A percentile compares a stretch with the other conserved stretches of the same genome.
Evolutionary conservation across 495 filamentous ascomycete species (phyloP).

Genomic region (Talaromyces thailandensis): DNA sequence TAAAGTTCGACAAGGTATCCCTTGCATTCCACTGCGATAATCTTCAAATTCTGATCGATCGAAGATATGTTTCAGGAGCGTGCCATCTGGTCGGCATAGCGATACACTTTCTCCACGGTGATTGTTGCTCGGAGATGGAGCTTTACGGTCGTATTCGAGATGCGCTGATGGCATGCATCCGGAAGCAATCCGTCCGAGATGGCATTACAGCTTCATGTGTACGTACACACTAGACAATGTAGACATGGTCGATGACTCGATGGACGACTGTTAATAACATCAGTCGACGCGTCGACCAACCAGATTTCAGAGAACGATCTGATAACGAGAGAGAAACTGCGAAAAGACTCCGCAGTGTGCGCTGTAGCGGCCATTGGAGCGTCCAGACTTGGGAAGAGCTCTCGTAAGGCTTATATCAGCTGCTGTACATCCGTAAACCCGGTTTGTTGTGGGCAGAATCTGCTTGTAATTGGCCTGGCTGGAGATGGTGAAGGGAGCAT

Average conservation of each 20-base stretch:
- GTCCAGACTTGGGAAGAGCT: background rate
- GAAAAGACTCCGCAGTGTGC: background rate
- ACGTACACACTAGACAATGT: background rate
- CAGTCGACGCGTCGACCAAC: background rate
- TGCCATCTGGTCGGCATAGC: background rate
- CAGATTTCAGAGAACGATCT: background rate
- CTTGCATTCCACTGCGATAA: conserved; percentile 2
- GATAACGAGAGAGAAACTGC: background rate
- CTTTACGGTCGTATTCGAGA: background rate
- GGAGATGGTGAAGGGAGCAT: background rate
- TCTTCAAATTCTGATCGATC: background rate
- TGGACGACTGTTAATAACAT: background rate
- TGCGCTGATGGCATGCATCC: background rate
- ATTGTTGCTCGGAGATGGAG: background rate
- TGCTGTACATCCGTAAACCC: conserved; percentile 18
- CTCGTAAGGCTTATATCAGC: background rate
- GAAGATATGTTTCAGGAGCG: background rate
- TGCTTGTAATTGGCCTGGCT: background rate
- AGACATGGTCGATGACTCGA: background rate
- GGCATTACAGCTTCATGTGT: background rate
- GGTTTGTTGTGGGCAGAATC: conserved; percentile 6
- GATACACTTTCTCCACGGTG: background rate
- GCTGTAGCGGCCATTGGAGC: background rate
- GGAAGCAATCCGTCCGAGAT: background rate
- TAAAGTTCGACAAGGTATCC: background rate